phyloP scores from a whole-genome alignment of 306 rosid genomes.

The Fagus sylvatica region DNA sequence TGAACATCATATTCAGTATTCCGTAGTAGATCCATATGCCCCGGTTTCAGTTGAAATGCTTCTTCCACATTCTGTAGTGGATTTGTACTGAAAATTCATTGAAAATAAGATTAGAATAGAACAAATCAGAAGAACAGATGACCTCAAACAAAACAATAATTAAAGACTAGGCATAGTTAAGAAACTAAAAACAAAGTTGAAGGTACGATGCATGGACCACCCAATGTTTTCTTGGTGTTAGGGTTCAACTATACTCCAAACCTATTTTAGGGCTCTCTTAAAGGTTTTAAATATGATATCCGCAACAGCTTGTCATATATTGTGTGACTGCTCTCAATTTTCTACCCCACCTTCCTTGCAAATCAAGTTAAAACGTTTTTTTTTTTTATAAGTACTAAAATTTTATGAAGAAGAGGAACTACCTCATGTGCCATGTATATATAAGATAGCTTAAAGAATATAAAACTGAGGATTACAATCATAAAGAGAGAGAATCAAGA shows the following conservation, averaged over 20 bases:
- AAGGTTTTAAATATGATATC: background rate
- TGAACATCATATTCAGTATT: slow-evolving; percentile 7
- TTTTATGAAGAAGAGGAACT: no score
- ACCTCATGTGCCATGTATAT: no score
- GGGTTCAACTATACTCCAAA: background rate
- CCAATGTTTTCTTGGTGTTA: background rate
- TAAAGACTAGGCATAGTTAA: background rate
- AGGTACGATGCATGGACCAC: background rate
- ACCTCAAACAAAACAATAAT: background rate
- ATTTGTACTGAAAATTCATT: slow-evolving; percentile 1
- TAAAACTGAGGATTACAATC: no score
- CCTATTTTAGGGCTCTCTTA: background rate
- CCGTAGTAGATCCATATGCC: background rate
- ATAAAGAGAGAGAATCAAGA: no score
- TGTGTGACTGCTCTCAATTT: background rate
- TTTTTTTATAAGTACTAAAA: background rate
- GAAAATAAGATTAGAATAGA: background rate
- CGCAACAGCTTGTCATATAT: background rate
- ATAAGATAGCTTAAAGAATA: no score
- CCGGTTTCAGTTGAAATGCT: background rate
- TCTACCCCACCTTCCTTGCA: background rate
- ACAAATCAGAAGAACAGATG: background rate
- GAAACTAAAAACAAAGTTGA: background rate
- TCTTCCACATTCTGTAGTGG: background rate
- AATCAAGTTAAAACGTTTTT: background rate